A percentile compares a stretch with the other conserved stretches of the same genome.
These are phyloP conservation scores for Stachybotrys echinatus DNA, from an alignment of 2,329 filamentous ascomycete species.

Conservation along the genomic window DNA sequence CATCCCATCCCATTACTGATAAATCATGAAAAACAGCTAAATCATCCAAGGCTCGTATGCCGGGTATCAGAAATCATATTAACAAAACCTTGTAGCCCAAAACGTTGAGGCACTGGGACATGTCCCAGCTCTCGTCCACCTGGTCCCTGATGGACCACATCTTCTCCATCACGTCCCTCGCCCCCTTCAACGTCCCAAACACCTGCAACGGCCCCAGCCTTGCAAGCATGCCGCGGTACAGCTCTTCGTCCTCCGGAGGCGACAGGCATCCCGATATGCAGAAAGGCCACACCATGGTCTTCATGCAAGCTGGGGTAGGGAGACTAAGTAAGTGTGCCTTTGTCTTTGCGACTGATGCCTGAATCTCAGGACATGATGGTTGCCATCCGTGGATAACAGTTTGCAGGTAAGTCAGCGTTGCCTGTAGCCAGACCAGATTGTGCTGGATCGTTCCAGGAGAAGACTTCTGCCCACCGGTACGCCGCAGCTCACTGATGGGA, in stretches of 20 bases:
- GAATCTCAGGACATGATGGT: slow-evolving; percentile 36
- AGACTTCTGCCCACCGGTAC: background rate
- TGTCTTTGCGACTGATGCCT: slow-evolving; percentile 22
- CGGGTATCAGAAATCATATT: slow-evolving; percentile 19
- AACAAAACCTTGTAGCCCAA: slow-evolving; percentile 33
- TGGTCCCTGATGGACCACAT: slow-evolving; percentile 36
- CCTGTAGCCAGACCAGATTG: slow-evolving; percentile 42
- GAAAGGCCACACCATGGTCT: slow-evolving; percentile 34
- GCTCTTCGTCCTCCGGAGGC: slow-evolving; percentile 30
- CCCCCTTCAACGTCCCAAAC: slow-evolving; percentile 40
- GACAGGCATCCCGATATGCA: slow-evolving; percentile 37
- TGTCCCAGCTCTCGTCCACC: slow-evolving; percentile 38
- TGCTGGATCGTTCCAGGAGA: slow-evolving; percentile 4
- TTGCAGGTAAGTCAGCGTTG: slow-evolving; percentile 39
- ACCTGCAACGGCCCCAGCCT: slow-evolving; percentile 35
- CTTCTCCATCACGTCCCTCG: slow-evolving; percentile 38
- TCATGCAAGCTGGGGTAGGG: slow-evolving; percentile 22
- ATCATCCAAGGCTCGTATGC: background rate
- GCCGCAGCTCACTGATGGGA: background rate
- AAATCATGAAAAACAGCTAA: background rate
- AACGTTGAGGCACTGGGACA: slow-evolving; percentile 35
- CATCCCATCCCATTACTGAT: too few species aligned
- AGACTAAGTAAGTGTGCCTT: slow-evolving; percentile 27
- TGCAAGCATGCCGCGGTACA: slow-evolving; percentile 34
- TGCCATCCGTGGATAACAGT: slow-evolving; percentile 48